These are phyloP conservation scores for Albugo candida DNA, from an alignment of 352 stramenopile genomes.

Conservation along the genomic window DNA sequence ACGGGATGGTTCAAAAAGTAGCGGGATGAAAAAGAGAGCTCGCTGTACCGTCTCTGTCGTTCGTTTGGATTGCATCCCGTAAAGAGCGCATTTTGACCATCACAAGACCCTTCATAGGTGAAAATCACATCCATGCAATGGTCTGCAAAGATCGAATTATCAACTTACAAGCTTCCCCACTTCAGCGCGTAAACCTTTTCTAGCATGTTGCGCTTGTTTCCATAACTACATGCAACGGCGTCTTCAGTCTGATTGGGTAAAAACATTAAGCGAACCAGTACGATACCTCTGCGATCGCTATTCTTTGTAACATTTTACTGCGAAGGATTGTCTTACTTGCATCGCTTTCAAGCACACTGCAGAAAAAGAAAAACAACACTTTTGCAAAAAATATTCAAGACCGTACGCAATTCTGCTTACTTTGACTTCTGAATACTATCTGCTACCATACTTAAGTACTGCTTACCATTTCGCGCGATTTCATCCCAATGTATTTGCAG, in stretches of 20 bases:
- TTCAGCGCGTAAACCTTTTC: too few species aligned
- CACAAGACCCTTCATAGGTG: not conserved
- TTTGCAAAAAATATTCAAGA: not conserved
- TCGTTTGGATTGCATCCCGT: too few species aligned
- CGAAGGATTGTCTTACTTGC: too few species aligned
- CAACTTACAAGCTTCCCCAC: not conserved
- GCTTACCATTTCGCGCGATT: slow-evolving; percentile 21
- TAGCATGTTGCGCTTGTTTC: too few species aligned
- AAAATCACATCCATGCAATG: not conserved
- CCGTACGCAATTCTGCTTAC: slow-evolving; percentile 11
- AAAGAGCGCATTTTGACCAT: not conserved
- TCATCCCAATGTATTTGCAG: slow-evolving; percentile 44
- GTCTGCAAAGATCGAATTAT: not conserved
- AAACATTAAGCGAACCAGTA: too few species aligned
- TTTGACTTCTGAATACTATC: slow-evolving; percentile 59
- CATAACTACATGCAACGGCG: too few species aligned
- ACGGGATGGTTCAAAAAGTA: not conserved
- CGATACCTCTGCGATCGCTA: too few species aligned
- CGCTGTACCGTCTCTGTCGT: too few species aligned
- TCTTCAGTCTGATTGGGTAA: too few species aligned
- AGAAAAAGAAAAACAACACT: not conserved
- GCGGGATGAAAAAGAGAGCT: not conserved
- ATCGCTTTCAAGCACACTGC: too few species aligned
- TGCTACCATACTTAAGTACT: slow-evolving; percentile 40
- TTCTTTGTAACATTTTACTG: too few species aligned